phyloP scores from a whole-genome alignment of 352 stramenopile species.

The Phytophthora ramorum region DNA sequence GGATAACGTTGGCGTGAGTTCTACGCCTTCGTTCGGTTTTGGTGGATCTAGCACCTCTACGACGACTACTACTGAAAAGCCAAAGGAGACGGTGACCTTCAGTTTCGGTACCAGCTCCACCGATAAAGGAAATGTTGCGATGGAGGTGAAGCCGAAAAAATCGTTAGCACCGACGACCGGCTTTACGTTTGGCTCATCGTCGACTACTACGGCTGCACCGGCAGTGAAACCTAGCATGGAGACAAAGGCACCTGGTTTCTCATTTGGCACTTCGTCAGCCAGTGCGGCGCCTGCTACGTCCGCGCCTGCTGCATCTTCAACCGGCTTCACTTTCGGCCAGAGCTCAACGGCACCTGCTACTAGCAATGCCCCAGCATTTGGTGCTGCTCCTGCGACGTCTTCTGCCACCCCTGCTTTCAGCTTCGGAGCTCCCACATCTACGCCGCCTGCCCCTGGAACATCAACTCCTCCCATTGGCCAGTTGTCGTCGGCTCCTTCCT shows the following conservation, averaged over 20 bases:
- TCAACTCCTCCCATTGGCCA: slow-evolving; percentile 14
- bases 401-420: slow-evolving; percentile 20
- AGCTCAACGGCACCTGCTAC: slow-evolving; percentile 16
- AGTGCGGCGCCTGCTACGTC: slow-evolving; percentile 22
- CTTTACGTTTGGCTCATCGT: slow-evolving; percentile 54
- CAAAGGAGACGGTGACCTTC: slow-evolving; percentile 27
- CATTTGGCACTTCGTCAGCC: slow-evolving; percentile 24
- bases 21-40: slow-evolving; percentile 32
- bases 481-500: slow-evolving; percentile 12
- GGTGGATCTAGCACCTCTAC: slow-evolving; percentile 13
- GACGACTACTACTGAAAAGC: slow-evolving; percentile 23
- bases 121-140: slow-evolving; percentile 25
- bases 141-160: slow-evolving; percentile 24
- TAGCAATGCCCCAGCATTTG: slow-evolving; percentile 37
- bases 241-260: slow-evolving; percentile 31
- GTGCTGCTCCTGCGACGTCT: slow-evolving; percentile 22
- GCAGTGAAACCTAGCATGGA: slow-evolving; percentile 28
- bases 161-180: slow-evolving; percentile 28
- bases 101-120: slow-evolving; percentile 22
- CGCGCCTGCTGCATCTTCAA: slow-evolving; percentile 15
- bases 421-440: slow-evolving; percentile 19
- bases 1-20: slow-evolving; percentile 20
- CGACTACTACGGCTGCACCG: slow-evolving; percentile 19
- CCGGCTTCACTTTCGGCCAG: slow-evolving; percentile 37
- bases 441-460: slow-evolving; percentile 9